These are phyloP conservation scores for Fusarium austroafricanum DNA, from an alignment of 2,329 filamentous ascomycete species.

Conservation along the genomic window DNA sequence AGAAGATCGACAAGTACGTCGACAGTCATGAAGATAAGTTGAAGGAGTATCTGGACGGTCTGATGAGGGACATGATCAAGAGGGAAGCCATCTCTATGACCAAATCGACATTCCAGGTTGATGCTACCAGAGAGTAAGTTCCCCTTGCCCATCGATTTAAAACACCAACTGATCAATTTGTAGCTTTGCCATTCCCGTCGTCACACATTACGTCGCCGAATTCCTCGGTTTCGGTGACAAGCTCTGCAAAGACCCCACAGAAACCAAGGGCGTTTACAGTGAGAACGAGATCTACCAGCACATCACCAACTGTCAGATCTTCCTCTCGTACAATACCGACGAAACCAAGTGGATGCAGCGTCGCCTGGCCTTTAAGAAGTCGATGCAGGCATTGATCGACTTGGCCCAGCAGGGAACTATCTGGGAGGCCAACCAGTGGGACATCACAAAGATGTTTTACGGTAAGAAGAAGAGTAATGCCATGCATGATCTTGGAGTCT, in stretches of 20 bases:
- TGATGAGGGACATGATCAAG: neutral
- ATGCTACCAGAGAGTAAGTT: slow-evolving; percentile 30
- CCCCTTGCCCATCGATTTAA: rapidly evolving
- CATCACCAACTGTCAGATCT: slow-evolving; percentile 43
- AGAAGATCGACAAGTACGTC: neutral
- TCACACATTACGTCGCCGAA: slow-evolving; percentile 38
- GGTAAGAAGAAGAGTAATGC: slow-evolving; percentile 6
- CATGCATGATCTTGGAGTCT: slow-evolving; percentile 1
- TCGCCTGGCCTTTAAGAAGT: slow-evolving; percentile 34
- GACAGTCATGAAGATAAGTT: neutral
- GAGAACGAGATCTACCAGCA: slow-evolving; percentile 45
- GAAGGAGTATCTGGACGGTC: neutral
- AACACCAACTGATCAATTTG: neutral
- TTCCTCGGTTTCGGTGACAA: slow-evolving; percentile 39
- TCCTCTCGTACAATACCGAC: slow-evolving; percentile 40
- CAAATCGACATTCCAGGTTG: slow-evolving; percentile 25
- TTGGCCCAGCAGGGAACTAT: slow-evolving; percentile 32
- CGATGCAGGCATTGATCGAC: slow-evolving; percentile 25
- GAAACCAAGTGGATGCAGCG: slow-evolving; percentile 42
- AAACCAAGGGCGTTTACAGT: neutral
- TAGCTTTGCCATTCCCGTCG: slow-evolving; percentile 38
- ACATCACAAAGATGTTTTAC: neutral
- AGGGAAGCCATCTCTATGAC: slow-evolving; percentile 5
- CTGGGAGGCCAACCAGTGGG: slow-evolving; percentile 15
- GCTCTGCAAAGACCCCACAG: neutral